phyloP scores from a whole-genome alignment of 345 rosid species.

The Atalantia buxifolia region DNA sequence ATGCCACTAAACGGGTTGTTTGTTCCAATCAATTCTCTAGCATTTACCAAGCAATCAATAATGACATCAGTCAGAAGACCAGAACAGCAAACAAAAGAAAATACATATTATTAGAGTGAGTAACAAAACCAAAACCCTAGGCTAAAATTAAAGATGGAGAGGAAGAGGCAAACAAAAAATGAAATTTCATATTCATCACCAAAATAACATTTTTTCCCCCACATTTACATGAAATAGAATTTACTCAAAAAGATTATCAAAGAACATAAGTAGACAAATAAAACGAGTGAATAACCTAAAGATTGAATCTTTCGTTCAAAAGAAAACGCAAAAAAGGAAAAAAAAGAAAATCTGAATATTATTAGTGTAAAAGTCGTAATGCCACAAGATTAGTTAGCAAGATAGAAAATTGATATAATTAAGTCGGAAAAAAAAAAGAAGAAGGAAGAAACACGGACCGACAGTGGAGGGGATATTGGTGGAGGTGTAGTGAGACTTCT shows the following conservation, averaged over 20 bases:
- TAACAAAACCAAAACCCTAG: not conserved
- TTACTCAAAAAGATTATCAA: not conserved
- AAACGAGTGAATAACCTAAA: not conserved
- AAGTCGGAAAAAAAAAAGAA: not conserved
- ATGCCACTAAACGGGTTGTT: too few relatives aligned
- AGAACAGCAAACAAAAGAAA: too few relatives aligned
- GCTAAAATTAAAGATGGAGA: not conserved
- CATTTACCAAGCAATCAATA: not conserved
- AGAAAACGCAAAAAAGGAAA: too few relatives aligned
- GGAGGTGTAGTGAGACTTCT: constrained; percentile 75
- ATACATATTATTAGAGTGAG: not conserved
- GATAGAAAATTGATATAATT: not conserved
- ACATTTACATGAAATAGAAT: not conserved
- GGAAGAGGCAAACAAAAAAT: not conserved
- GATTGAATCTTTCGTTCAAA: not conserved
- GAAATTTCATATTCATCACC: not conserved
- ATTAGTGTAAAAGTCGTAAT: not conserved
- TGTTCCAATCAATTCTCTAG: not conserved
- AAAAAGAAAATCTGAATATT: too few relatives aligned
- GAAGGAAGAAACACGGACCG: constrained; percentile 35
- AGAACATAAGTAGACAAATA: not conserved
- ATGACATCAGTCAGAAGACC: not conserved
- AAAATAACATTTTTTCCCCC: not conserved
- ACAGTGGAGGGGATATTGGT: constrained; percentile 68
- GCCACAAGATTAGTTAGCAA: not conserved